Conservation (phyloP, 176 grass and related monocot species). For the Canna indica region DNA sequence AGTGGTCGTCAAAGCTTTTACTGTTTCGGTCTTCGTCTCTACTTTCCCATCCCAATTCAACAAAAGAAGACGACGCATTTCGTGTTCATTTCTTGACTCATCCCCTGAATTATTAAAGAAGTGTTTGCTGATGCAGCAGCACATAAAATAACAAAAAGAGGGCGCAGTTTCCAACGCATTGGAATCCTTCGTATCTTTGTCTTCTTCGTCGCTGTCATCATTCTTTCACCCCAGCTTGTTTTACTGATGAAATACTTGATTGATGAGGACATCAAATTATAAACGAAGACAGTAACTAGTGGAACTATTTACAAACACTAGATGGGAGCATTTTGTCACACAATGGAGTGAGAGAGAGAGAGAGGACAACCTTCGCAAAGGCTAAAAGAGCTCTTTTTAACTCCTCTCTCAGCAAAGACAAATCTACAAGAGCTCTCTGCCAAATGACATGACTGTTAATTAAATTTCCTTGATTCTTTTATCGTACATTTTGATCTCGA, state of each 20-base stretch:
- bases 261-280: not conserved
- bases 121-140: not conserved
- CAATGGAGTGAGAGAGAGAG: too few species aligned
- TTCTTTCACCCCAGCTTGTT: not conserved
- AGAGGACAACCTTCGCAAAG: not conserved
- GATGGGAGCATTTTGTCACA: not conserved
- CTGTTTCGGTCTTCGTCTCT: not conserved
- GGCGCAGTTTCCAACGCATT: slow-evolving; percentile 4
- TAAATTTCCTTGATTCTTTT: not conserved
- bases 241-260: too few species aligned
- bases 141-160: not conserved
- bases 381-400: not conserved
- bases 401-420: too few species aligned
- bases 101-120: too few species aligned
- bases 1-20: slow-evolving; percentile 14
- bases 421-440: not conserved
- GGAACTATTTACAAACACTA: not conserved
- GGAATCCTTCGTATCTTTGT: slow-evolving; percentile 14
- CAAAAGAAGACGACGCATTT: not conserved
- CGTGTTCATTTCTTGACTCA: too few species aligned
- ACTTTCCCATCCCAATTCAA: not conserved
- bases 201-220: slow-evolving; percentile 1
- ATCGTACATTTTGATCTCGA: not conserved
- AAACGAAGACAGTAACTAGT: not conserved
- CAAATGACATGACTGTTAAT: not conserved